Evolutionary conservation across 148 eudicot species (phyloP).

Genomic region (Vaccinium vitisidaea): DNA sequence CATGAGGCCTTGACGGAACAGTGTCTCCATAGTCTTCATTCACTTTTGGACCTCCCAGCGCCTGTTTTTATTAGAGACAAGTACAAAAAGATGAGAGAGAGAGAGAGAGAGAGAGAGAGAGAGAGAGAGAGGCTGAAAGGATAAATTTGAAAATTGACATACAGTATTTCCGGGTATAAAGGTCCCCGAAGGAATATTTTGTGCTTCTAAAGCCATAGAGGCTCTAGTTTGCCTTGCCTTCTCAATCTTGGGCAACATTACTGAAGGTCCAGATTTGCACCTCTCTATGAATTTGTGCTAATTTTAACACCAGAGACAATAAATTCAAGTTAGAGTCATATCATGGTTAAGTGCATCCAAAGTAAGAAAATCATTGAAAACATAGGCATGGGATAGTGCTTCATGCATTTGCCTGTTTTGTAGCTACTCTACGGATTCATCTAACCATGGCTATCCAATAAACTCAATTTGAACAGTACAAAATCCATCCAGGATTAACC

Average conservation of each 20-base stretch:
- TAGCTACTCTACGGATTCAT: not conserved
- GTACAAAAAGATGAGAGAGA: not conserved
- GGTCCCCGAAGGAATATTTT: conserved; percentile 51
- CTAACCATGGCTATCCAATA: conserved; percentile 6
- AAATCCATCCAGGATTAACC: not conserved
- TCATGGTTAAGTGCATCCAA: not conserved
- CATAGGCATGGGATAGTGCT: not conserved
- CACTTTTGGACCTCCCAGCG: conserved; percentile 46
- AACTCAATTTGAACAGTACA: not conserved
- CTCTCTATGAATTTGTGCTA: conserved; percentile 97
- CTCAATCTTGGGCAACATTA: conserved; percentile 80
- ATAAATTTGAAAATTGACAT: conserved; percentile 7
- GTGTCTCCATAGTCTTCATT: conserved; percentile 78
- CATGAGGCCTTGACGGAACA: conserved; percentile 74
- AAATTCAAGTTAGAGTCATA: conserved; percentile 10
- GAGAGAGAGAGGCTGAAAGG: not conserved
- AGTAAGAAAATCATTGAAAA: not conserved
- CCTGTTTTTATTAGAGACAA: conserved; percentile 23
- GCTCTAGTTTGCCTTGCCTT: conserved; percentile 76
- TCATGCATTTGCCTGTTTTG: not conserved
- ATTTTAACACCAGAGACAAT: conserved; percentile 9
- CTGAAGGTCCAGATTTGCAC: conserved; percentile 78
- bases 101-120: not conserved
- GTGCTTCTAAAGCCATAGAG: conserved; percentile 68
- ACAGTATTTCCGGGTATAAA: conserved; percentile 52